Evolutionary conservation across 495 filamentous ascomycete species (phyloP).

Genomic region (Cercophora newfieldiana): DNA sequence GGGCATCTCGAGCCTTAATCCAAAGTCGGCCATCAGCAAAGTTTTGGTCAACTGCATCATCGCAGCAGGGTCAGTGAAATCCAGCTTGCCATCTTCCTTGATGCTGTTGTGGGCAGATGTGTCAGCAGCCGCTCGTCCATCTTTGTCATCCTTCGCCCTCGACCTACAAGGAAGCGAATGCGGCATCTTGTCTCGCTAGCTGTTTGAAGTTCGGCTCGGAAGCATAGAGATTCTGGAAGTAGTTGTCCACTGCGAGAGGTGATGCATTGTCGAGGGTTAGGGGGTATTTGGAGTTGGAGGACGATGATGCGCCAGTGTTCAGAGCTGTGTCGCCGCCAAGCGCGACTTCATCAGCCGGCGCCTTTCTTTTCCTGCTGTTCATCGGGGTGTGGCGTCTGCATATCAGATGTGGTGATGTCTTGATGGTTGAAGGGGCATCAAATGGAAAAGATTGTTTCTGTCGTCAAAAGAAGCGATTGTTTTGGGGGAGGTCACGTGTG

Average conservation of each 20-base stretch:
- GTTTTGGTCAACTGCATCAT: conserved; percentile 82
- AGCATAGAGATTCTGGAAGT: conserved; percentile 40
- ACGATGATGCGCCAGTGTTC: not conserved
- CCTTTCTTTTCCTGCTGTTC: conserved; percentile 31
- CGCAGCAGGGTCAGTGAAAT: conserved; percentile 78
- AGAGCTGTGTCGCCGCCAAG: not conserved
- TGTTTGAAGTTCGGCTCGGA: conserved; percentile 36
- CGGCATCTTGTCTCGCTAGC: conserved; percentile 36
- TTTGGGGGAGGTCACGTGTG: too few relatives aligned
- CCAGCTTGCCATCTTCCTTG: conserved; percentile 64
- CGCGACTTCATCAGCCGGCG: conserved; percentile 10
- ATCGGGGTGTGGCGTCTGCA: conserved; percentile 5
- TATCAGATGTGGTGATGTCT: not conserved
- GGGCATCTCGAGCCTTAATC: conserved; percentile 67
- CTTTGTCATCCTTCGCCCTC: too few relatives aligned
- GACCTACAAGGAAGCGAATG: conserved; percentile 32
- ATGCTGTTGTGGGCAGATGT: conserved; percentile 37
- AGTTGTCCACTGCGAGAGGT: conserved; percentile 28
- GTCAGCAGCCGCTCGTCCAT: not conserved
- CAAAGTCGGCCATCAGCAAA: conserved; percentile 74
- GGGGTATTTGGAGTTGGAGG: not conserved
- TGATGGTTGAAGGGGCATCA: not conserved
- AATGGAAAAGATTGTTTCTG: not conserved
- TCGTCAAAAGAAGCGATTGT: not conserved
- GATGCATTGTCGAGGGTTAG: too few relatives aligned